Evolutionary conservation across 108 stramenopile species (phyloP).

Genomic region (Phaeodactylum tricornutum): DNA sequence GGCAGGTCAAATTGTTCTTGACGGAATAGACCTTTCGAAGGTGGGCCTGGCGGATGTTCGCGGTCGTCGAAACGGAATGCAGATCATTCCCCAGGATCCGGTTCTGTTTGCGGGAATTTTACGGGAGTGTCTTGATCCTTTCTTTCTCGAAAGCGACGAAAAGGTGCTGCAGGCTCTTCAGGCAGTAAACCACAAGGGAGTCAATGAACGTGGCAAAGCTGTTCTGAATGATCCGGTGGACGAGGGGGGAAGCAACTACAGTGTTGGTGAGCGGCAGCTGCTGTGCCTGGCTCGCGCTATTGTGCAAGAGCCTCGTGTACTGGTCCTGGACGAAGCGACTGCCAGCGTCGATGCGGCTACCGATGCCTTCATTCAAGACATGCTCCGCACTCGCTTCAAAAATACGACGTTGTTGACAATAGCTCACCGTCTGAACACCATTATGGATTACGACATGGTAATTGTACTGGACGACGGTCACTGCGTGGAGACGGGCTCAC

Average conservation of each 20-base stretch:
- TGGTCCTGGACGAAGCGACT: slow-evolving; percentile 79
- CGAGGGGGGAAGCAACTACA: slow-evolving; percentile 78
- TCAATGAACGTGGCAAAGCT: slow-evolving; percentile 11
- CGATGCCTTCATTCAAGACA: slow-evolving; percentile 77
- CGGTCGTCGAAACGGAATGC: slow-evolving; percentile 40
- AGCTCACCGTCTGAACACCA: slow-evolving; percentile 87
- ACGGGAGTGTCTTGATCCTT: slow-evolving; percentile 90
- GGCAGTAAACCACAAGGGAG: slow-evolving; percentile 50
- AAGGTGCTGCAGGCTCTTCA: slow-evolving; percentile 53
- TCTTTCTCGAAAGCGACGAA: slow-evolving; percentile 43
- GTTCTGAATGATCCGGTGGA: slow-evolving; percentile 36
- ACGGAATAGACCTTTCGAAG: slow-evolving; percentile 70
- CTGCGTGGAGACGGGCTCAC: slow-evolving; percentile 78
- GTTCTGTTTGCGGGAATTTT: slow-evolving; percentile 89
- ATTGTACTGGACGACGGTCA: slow-evolving; percentile 81
- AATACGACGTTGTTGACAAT: slow-evolving; percentile 83
- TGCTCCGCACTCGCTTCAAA: slow-evolving; percentile 73
- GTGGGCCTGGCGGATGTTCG: slow-evolving; percentile 77
- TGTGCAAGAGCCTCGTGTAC: slow-evolving; percentile 42
- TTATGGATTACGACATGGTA: slow-evolving; percentile 91
- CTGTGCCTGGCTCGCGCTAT: slow-evolving; percentile 83
- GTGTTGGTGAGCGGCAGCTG: slow-evolving; percentile 82
- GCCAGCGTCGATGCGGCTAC: slow-evolving; percentile 71
- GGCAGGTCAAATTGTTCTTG: slow-evolving; percentile 68
- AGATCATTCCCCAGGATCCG: slow-evolving; percentile 95